Evolutionary conservation across 1,284 basidiomycete genomes (phyloP), one percentile per base, ranked within the genome.

Genomic region (Cryptococcus depauperatus): DNA sequence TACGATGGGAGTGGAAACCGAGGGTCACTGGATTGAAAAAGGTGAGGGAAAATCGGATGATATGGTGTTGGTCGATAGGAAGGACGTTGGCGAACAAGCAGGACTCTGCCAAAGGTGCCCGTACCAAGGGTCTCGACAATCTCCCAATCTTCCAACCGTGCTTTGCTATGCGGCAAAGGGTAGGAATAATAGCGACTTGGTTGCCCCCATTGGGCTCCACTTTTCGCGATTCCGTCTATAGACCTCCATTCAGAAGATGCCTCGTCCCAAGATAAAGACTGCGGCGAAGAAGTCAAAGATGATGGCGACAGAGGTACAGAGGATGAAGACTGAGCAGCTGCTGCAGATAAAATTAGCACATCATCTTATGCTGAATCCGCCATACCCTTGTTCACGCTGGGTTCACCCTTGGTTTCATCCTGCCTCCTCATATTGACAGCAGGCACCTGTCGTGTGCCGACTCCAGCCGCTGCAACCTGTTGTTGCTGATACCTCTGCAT

Each of bases 101-200:
- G 48, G 10, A 73, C 71, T 13, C 71, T 56, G 4, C 71, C 71
- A 45, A 73, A 73, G 1, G 70, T 73, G 1, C 70, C 70, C 1
- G 69, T 71, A n/a, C 70, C 70, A 22, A 71, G 54, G 2, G 69
- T 71, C 44, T 71, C 69, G 32, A 71, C 68, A 35, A 71, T 64
- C 51, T 71, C 69, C 68, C 68, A 71, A 50, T 70, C 68, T 35
- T 64, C 55, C 18, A 71, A 47, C 5, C 59, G 40, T 1, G 62
- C 61, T 26, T 58, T 61, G 32, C 49, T 52, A 26, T 44, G 47
- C 16, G 49, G 41, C 35, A 13, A 26, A 22, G 14, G 26, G 13
- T 16, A 27, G 44, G 21, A 29, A 35, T 35, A 43, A 19, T 22
- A 39, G 35, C 22, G 39, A 46, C 45, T 51, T 21, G 51, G 25